phyloP scores from a whole-genome alignment of 164 flowering plant genomes.

The Chimonanthus praecox region DNA sequence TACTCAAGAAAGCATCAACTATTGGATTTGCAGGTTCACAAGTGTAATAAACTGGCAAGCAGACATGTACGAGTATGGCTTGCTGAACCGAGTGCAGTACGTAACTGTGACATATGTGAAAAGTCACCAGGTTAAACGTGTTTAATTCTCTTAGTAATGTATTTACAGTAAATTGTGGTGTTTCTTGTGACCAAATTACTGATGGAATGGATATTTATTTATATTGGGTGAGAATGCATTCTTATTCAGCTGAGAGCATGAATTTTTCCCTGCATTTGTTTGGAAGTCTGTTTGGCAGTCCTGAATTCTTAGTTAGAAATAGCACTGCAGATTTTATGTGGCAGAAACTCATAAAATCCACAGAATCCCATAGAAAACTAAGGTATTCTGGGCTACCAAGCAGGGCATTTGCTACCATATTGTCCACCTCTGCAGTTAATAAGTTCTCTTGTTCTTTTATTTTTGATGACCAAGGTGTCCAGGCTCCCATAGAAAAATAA shows the following conservation, averaged over 20 bases:
- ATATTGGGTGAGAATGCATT: background rate
- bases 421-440: too few species aligned
- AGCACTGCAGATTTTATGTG: too few species aligned
- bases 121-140: conserved; percentile 43
- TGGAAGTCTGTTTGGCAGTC: too few species aligned
- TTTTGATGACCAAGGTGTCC: too few species aligned
- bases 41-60: conserved; percentile 93
- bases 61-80: conserved; percentile 78
- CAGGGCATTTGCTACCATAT: too few species aligned
- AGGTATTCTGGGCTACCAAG: too few species aligned
- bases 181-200: background rate
- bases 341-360: too few species aligned
- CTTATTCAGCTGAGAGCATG: background rate
- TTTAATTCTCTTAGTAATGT: background rate
- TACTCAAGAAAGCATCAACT: background rate
- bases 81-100: conserved; percentile 68
- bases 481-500: too few species aligned
- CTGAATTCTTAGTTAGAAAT: too few species aligned
- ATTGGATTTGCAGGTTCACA: conserved; percentile 61
- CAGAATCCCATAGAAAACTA: too few species aligned
- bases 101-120: conserved; percentile 89
- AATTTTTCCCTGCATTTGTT: too few species aligned
- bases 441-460: too few species aligned
- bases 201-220: background rate
- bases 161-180: background rate